Conservation (phyloP, 768 basidiomycete species). For the Suillus subluteus region DNA sequence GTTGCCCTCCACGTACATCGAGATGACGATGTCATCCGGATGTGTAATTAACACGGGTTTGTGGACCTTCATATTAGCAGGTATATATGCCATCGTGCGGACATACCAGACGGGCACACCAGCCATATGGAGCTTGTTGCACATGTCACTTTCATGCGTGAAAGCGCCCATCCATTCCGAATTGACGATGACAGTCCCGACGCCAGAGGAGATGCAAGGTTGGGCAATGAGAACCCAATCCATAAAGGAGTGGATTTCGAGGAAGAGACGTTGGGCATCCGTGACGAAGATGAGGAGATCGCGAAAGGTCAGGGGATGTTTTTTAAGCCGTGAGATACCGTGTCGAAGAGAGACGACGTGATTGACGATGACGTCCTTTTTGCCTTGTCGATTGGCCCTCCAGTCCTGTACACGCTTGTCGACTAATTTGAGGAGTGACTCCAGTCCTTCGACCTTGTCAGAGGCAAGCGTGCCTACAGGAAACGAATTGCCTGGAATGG, state of each 20-base stretch:
- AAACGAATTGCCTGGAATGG: not conserved
- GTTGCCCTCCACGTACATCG: not conserved
- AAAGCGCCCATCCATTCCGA: not conserved
- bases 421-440: not conserved
- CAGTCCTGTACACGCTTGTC: not conserved
- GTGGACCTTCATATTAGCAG: not conserved
- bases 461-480: not conserved
- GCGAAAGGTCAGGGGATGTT: not conserved
- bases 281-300: not conserved
- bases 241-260: not conserved
- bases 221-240: not conserved
- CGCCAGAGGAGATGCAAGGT: not conserved
- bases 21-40: not conserved
- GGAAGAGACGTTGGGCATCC: not conserved
- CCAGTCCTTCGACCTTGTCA: not conserved
- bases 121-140: not conserved
- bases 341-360: not conserved
- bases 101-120: constrained; percentile 2
- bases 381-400: not conserved
- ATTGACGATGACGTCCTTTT: not conserved
- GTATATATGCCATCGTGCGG: not conserved
- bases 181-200: not conserved
- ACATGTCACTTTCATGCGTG: not conserved
- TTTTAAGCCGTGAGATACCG: not conserved
- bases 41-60: not conserved